A percentile compares a stretch with the other conserved stretches of the same genome.
Conservation (phyloP, 176 grass and related monocot species). For the Pontederia paniculata region DNA sequence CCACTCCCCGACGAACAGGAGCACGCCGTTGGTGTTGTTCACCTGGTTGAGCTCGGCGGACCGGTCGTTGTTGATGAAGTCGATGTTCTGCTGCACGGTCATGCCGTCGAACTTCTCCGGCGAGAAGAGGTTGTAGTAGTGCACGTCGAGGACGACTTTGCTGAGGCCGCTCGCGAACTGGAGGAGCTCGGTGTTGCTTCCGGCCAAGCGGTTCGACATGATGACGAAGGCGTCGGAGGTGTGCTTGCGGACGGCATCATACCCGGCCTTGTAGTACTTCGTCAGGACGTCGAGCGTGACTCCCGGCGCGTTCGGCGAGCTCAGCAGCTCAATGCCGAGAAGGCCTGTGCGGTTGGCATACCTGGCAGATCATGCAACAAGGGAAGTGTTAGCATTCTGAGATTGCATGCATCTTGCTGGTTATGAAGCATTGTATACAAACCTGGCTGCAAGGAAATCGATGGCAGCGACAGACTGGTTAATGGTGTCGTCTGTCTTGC, state of each 20-base stretch:
- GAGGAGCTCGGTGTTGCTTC: slow-evolving; percentile 26
- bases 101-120: slow-evolving; percentile 14
- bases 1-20: slow-evolving; percentile 45
- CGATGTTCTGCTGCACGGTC: slow-evolving; percentile 46
- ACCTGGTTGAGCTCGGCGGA: slow-evolving; percentile 11
- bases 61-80: slow-evolving; percentile 23
- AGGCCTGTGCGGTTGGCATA: slow-evolving; percentile 35
- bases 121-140: slow-evolving; percentile 42
- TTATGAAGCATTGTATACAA: too few species aligned
- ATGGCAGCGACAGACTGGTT: slow-evolving; percentile 33
- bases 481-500: slow-evolving; percentile 31
- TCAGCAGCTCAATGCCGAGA: slow-evolving; percentile 52
- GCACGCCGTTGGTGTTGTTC: slow-evolving; percentile 27
- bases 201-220: slow-evolving; percentile 43
- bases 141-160: slow-evolving; percentile 18
- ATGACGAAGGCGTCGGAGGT: slow-evolving; percentile 45
- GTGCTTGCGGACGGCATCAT: slow-evolving; percentile 43
- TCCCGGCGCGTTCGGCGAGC: slow-evolving; percentile 34
- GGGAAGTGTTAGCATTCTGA: too few species aligned
- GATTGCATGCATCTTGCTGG: too few species aligned
- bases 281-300: slow-evolving; percentile 26
- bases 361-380: too few species aligned
- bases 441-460: slow-evolving; percentile 51
- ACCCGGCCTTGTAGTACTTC: slow-evolving; percentile 53
- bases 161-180: slow-evolving; percentile 16